A percentile compares a stretch with the other conserved stretches of the same genome.
These are phyloP conservation scores for Phytophthora foliorum DNA, from an alignment of 352 stramenopile species.

Conservation along the genomic window DNA sequence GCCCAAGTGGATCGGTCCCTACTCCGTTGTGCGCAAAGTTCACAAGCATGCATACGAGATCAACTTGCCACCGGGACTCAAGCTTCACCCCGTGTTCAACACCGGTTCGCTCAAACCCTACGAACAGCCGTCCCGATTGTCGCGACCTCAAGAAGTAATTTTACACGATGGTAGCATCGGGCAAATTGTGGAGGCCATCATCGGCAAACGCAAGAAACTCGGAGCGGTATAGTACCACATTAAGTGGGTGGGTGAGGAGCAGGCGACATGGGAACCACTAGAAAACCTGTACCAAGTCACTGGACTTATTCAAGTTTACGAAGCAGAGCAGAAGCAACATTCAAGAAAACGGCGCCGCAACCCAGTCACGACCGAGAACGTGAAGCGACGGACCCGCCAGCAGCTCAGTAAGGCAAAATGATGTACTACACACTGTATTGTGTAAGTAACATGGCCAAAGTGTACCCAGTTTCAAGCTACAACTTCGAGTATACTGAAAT, in stretches of 20 bases:
- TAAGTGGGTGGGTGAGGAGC: conserved; percentile 1
- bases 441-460: too few species aligned
- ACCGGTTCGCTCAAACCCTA: conserved; percentile 16
- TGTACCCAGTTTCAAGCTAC: too few species aligned
- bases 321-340: too few species aligned
- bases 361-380: too few species aligned
- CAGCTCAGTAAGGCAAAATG: too few species aligned
- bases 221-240: background rate
- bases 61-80: conserved; percentile 4
- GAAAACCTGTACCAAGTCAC: conserved; percentile 4
- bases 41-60: conserved; percentile 23
- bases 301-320: too few species aligned
- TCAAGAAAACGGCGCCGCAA: too few species aligned
- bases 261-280: conserved; percentile 7
- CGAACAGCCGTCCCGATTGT: background rate
- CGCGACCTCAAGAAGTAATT: conserved; percentile 5
- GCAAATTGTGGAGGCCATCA: conserved; percentile 1
- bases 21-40: background rate
- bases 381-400: too few species aligned
- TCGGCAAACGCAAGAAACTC: background rate
- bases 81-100: conserved; percentile 30
- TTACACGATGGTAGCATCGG: conserved; percentile 8
- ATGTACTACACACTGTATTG: too few species aligned
- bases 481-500: too few species aligned
- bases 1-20: conserved; percentile 28